phyloP scores from a whole-genome alignment of 495 filamentous ascomycete species.

The Entonaema liquescens region DNA sequence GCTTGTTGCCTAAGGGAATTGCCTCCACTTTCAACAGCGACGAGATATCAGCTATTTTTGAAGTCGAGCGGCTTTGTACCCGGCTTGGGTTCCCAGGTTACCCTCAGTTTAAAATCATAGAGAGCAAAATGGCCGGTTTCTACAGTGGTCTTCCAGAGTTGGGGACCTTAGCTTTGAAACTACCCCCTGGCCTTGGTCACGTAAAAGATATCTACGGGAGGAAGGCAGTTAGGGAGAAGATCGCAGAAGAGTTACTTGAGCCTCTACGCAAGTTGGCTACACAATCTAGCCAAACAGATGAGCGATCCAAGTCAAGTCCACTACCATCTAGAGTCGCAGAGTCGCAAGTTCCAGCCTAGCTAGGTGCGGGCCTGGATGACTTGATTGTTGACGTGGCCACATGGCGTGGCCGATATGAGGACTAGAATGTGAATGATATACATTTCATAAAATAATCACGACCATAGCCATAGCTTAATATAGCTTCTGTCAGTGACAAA shows the following conservation, averaged over 20 bases:
- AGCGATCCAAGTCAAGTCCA: conserved; percentile 8
- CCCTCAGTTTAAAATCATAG: neutral
- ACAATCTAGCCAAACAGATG: conserved; percentile 9
- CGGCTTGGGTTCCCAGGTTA: conserved; percentile 2
- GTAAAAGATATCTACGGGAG: conserved; percentile 40
- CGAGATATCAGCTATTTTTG: conserved; percentile 20
- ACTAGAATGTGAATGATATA: neutral
- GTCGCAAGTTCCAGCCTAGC: neutral
- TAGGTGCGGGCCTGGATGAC: neutral
- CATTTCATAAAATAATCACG: neutral
- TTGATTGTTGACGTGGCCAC: neutral
- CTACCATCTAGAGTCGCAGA: neutral
- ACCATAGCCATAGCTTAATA: neutral
- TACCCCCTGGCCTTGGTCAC: conserved; percentile 37
- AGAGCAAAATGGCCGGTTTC: conserved; percentile 9
- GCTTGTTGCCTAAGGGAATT: conserved; percentile 5
- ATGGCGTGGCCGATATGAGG: neutral
- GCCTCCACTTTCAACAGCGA: conserved; percentile 34
- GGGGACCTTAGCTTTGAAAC: conserved; percentile 9
- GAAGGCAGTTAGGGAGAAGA: conserved; percentile 41
- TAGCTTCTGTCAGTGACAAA: neutral
- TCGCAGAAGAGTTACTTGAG: conserved; percentile 45
- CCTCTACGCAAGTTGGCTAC: conserved; percentile 31
- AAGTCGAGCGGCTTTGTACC: conserved; percentile 11
- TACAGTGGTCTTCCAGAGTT: conserved; percentile 22